phyloP scores from a whole-genome alignment of 192 early-diverging fungal genomes.

The Dissophora ornata region DNA sequence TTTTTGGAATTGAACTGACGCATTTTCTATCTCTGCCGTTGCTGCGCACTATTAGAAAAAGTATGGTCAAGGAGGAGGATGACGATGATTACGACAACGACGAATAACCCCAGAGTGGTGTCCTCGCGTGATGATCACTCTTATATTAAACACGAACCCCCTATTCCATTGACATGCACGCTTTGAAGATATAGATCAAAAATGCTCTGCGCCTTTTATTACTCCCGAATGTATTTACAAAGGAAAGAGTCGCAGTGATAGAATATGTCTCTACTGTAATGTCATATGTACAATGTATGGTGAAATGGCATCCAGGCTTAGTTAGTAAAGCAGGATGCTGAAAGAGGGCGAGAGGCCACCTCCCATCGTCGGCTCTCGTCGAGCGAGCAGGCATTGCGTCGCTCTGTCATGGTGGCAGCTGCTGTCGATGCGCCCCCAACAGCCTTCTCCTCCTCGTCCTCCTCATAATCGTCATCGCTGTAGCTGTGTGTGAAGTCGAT shows the following conservation, averaged over 20 bases:
- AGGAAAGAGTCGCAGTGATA: too few species aligned
- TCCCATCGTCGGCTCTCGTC: conserved; percentile 38
- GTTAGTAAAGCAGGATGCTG: background rate
- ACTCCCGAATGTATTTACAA: too few species aligned
- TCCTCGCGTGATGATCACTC: too few species aligned
- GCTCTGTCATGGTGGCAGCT: conserved; percentile 4
- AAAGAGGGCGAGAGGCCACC: background rate
- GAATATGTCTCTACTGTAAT: too few species aligned
- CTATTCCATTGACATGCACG: too few species aligned
- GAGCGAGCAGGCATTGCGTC: conserved; percentile 37
- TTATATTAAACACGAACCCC: too few species aligned
- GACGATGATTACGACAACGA: conserved; percentile 46
- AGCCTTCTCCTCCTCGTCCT: conserved; percentile 1
- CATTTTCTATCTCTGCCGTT: too few species aligned
- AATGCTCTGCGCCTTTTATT: too few species aligned
- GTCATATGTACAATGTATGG: too few species aligned
- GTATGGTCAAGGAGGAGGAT: conserved; percentile 22
- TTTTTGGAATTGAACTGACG: background rate
- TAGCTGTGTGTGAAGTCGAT: background rate
- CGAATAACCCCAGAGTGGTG: conserved; percentile 6
- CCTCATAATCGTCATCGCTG: background rate
- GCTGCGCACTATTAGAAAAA: too few species aligned
- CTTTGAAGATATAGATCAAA: too few species aligned
- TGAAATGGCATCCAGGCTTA: too few species aligned
- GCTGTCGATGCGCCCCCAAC: background rate